Conservation (phyloP, 1,284 basidiomycete species). For the Pyrrhoderma lamaoense region DNA sequence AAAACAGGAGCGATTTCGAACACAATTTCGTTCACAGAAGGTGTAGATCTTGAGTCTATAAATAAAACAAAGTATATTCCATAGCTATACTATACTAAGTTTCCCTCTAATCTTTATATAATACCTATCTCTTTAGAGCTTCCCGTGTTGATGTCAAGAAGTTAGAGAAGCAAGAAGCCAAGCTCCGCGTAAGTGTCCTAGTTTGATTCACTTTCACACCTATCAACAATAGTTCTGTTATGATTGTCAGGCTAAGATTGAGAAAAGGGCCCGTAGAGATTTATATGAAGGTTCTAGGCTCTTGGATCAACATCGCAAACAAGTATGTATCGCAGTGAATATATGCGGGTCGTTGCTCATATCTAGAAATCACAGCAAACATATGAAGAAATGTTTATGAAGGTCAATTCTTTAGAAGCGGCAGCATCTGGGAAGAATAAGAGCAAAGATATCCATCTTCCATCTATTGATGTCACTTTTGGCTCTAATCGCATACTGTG, state of each 20-base stretch:
- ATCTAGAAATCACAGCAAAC: slow-evolving; percentile 55
- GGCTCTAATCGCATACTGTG: slow-evolving; percentile 89
- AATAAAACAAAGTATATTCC: slow-evolving; percentile 77
- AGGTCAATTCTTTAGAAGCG: slow-evolving; percentile 94
- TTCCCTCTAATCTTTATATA: neutral
- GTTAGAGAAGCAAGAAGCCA: slow-evolving; percentile 97
- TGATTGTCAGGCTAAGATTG: slow-evolving; percentile 76
- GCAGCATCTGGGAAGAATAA: slow-evolving; percentile 80
- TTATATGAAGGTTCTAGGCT: slow-evolving; percentile 96
- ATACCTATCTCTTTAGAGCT: slow-evolving; percentile 45
- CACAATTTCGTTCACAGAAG: slow-evolving; percentile 78
- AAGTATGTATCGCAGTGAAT: slow-evolving; percentile 38
- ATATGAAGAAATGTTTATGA: slow-evolving; percentile 99
- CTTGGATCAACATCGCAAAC: slow-evolving; percentile 87
- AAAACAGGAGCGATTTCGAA: slow-evolving; percentile 74
- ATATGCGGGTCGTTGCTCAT: slow-evolving; percentile 14
- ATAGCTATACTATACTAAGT: neutral
- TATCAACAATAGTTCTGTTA: neutral
- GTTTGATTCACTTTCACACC: neutral
- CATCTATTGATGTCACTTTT: slow-evolving; percentile 93
- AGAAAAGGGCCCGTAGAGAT: slow-evolving; percentile 84
- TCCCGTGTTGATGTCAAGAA: slow-evolving; percentile 97
- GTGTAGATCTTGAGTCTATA: slow-evolving; percentile 89
- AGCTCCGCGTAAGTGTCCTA: slow-evolving; percentile 61
- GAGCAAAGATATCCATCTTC: slow-evolving; percentile 94